phyloP scores from a whole-genome alignment of 495 filamentous ascomycete genomes.

The Tuber microsphaerosporum region DNA sequence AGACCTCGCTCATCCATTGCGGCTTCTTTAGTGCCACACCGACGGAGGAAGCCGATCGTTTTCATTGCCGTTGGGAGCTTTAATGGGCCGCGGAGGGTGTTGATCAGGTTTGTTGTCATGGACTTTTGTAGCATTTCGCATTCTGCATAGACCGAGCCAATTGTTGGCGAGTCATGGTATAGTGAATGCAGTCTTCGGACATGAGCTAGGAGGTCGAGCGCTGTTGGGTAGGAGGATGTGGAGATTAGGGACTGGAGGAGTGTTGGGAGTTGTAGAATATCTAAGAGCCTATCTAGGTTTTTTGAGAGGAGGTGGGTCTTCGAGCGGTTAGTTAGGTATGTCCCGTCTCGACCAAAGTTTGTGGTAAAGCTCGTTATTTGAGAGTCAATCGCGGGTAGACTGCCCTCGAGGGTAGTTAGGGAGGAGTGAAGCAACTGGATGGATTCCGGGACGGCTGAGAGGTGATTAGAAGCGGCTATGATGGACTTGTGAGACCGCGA shows the following conservation, averaged over 20 bases:
- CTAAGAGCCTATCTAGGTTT: constrained; percentile 82
- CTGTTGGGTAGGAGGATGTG: constrained; percentile 69
- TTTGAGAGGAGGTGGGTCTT: constrained; percentile 76
- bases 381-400: constrained; percentile 71
- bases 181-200: constrained; percentile 78
- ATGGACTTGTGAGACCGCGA: constrained; percentile 87
- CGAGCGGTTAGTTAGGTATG: constrained; percentile 62
- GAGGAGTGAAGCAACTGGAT: constrained; percentile 62
- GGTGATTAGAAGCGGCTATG: constrained; percentile 68
- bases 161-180: constrained; percentile 69
- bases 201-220: constrained; percentile 87
- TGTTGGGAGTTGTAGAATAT: constrained; percentile 85
- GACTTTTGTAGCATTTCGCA: constrained; percentile 83
- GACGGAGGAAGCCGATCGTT: constrained; percentile 82
- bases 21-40: constrained; percentile 64
- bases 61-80: constrained; percentile 88
- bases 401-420: constrained; percentile 58
- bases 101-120: constrained; percentile 79
- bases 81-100: constrained; percentile 67
- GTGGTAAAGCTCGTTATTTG: constrained; percentile 71
- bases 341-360: constrained; percentile 58
- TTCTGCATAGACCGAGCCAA: constrained; percentile 64
- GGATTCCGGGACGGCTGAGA: constrained; percentile 60
- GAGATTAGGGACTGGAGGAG: constrained; percentile 68
- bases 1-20: constrained; percentile 56